Percentiles rank a stretch among this genome's conserved stretches.
Evolutionary conservation across 495 filamentous ascomycete genomes (phyloP).

Genomic region (Corynascus novoguineensis): DNA sequence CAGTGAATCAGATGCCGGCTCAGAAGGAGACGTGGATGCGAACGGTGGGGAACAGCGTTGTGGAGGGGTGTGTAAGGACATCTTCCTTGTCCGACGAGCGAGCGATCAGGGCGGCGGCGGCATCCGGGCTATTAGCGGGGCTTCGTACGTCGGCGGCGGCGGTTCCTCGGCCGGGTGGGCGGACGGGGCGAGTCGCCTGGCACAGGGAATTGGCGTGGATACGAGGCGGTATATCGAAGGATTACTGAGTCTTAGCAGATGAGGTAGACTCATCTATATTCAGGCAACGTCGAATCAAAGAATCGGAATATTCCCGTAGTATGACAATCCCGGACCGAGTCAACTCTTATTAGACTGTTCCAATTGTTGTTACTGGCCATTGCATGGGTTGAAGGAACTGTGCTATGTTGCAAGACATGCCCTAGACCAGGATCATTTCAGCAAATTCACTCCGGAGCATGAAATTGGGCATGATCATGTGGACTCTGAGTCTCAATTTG

Average conservation of each 20-base stretch:
- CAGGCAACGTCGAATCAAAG: no score
- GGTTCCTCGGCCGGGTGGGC: slow-evolving; percentile 43
- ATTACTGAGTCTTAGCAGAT: slow-evolving; percentile 69
- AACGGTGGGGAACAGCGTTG: not conserved
- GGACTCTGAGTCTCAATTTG: no score
- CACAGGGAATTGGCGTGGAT: slow-evolving; percentile 86
- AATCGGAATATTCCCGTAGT: no score
- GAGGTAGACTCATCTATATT: slow-evolving; percentile 12
- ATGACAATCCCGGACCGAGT: no score
- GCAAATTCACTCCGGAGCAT: no score
- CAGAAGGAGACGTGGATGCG: not conserved
- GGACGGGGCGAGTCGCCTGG: slow-evolving; percentile 59
- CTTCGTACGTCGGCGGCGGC: slow-evolving; percentile 39
- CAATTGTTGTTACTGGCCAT: no score
- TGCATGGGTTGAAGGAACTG: no score
- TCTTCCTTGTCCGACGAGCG: slow-evolving; percentile 73
- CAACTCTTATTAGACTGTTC: no score
- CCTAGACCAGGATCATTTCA: no score
- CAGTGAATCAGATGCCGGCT: not conserved
- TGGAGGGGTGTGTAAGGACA: slow-evolving; percentile 52
- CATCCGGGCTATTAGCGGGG: slow-evolving; percentile 31
- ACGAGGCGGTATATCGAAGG: slow-evolving; percentile 80
- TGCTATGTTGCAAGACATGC: no score
- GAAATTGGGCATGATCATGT: no score
- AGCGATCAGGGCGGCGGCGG: slow-evolving; percentile 50